Base-by-base conservation (phyloP, 441 rosid genomes). In the Syzygium malaccense region DNA sequence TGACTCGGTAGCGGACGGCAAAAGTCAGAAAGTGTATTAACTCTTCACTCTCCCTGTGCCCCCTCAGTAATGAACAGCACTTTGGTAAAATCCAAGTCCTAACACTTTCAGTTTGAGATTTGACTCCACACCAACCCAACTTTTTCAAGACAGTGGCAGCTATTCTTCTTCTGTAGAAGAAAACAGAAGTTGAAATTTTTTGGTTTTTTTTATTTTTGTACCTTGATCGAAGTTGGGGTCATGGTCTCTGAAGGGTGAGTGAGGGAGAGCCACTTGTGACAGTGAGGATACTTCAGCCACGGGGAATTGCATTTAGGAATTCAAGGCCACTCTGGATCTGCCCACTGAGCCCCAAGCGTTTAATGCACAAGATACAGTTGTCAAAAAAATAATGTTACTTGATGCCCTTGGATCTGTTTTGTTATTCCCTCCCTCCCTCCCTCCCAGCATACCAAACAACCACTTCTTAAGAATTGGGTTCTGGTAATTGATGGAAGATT, bases 311-410 rank as follows among this genome's bases (percentile, higher is more conserved):
- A 26, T 75, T 78, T 55, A 83, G 80, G 87, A 88, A 64, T 49
- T 62, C 32, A 58, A 85, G 83, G 79, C 54, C 89, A 6, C 51
- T 13, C 83, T 85, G 84, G 89, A 88, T 88, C 89, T 85, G 55
- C 30, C 17, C 13, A 3, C 48, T 12, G 49, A 85, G 86, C 19
- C 33, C 66, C 86, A 3, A 32, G 64, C 89, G 85, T 88, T 88
- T 14, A 88, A 88, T 88, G 89, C 84, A 26, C 48, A 17, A 60
- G 54, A 88, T 33, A 53, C 23, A 85, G 86, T 17, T 62, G 86
- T 80, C n/a, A 58, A 17, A 30, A 17, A 55, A 58, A 13, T 51
- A 57, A 87, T 32, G 68, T 54, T 54, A 14, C 71, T 78, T 6
- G 86, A 41, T 78, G 55, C 64, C 64, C 13, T 32, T 13, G 18